Base-by-base conservation (phyloP, 1,284 basidiomycete genomes). In the Pascua sp. region DNA sequence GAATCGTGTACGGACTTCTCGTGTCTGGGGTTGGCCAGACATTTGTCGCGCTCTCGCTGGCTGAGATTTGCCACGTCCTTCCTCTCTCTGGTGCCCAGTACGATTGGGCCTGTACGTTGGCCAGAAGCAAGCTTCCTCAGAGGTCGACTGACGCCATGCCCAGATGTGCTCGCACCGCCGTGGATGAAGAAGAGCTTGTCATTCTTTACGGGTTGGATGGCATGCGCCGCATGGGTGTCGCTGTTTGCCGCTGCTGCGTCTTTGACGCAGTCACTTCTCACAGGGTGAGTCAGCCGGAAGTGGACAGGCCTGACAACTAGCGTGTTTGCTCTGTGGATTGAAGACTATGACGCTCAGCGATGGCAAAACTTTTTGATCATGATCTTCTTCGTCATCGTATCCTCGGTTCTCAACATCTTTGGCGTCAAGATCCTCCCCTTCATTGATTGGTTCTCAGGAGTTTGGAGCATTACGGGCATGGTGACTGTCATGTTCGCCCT, bases 401-500 rank as follows among this genome's bases (percentile, higher is more conserved):
- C 53, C 15, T 37, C 45, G 10, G 13, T 48, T n/a, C 52, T 62
- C 36, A 77, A 77, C 68, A 62, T 67, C 42, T 75, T 64, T 48
- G 65, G 58, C 9, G 57, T 72, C 8, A 50, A 63, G 1, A 12
- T 69, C 0, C 55, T 77, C 2, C 73, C 75, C 0, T 44, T 59
- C 18, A 42, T 77, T 53, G 70, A 77, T 56, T 61, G 62, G 15
- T 60, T 59, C 5, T 74, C 72, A 0, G 47, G 71, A 42, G 51
- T 63, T 43, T 75, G 72, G 73, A 68, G 66, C 0, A 57, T 80
- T 12, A 48, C 66, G 0, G 79, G 79, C 8, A 66, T 69, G 1
- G 69, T 71, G 8, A 64, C 77, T 17, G 70, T 77, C 41, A 68
- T 71, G 53, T 77, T 80, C 55, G 70, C 68, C 13, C 62, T 77